Percentiles rank a stretch among this genome's conserved stretches.
These are phyloP conservation scores for Phyllosticta ampelicida DNA, from an alignment of 2,329 filamentous ascomycete species.

Conservation along the genomic window DNA sequence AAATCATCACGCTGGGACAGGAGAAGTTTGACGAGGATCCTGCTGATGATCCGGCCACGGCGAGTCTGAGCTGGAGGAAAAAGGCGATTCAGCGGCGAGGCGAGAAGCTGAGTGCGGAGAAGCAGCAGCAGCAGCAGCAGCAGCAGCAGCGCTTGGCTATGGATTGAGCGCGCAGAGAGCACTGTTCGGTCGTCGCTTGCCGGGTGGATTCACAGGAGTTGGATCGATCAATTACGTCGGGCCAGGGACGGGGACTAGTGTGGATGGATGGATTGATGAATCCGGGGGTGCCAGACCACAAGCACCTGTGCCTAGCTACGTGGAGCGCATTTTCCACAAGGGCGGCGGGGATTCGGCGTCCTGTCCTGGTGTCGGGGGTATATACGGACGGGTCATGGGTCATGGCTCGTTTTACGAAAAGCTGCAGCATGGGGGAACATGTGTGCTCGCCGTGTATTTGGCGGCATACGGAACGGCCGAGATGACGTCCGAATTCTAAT, in stretches of 20 bases:
- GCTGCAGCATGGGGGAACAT: not conserved
- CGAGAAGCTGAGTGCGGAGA: not conserved
- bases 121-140: slow-evolving; percentile 1
- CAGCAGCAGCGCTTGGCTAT: slow-evolving; percentile 3
- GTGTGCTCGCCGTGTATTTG: too few relatives aligned
- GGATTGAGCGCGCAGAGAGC: not conserved
- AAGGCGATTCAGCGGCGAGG: slow-evolving; percentile 1
- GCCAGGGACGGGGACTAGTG: not conserved
- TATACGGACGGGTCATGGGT: not conserved
- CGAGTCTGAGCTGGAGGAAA: slow-evolving; percentile 8
- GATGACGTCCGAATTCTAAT: not conserved
- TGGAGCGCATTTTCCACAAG: not conserved
- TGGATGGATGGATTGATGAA: not conserved
- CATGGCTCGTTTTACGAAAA: slow-evolving; percentile 2
- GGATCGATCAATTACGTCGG: not conserved
- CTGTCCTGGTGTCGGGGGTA: not conserved
- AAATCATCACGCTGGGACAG: slow-evolving; percentile 56
- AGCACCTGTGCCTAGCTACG: not conserved
- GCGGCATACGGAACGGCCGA: slow-evolving; percentile 1
- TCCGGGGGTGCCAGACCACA: not conserved
- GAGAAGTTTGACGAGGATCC: slow-evolving; percentile 47
- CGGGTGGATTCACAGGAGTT: not conserved
- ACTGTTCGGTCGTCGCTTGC: not conserved
- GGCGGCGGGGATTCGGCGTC: not conserved
- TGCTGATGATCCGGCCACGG: slow-evolving; percentile 1